Percentiles rank a stretch among this genome's conserved stretches.
These are phyloP conservation scores for Phoma sp. DNA, from an alignment of 2,329 filamentous ascomycete genomes.

Conservation along the genomic window DNA sequence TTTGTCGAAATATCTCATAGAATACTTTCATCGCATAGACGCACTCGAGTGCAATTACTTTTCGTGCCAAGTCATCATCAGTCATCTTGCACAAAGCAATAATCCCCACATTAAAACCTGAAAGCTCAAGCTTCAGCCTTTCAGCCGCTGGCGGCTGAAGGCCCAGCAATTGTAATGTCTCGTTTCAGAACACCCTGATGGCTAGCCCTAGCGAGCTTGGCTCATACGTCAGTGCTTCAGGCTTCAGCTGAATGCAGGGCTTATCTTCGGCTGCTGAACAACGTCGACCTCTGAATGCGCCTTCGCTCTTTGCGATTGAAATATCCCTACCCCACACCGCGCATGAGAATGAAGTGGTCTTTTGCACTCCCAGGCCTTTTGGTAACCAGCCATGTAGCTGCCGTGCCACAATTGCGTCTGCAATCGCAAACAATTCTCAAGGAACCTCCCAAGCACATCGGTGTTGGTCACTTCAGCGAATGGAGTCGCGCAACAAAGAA, in stretches of 20 bases:
- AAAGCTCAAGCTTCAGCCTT: background rate
- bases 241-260: background rate
- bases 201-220: slow-evolving; percentile 9
- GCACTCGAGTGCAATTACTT: too few species aligned
- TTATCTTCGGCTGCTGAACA: background rate
- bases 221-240: slow-evolving; percentile 12
- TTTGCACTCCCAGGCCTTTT: slow-evolving; percentile 23
- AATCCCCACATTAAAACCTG: background rate
- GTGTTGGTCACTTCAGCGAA: slow-evolving; percentile 57
- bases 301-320: slow-evolving; percentile 1
- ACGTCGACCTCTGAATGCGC: slow-evolving; percentile 7
- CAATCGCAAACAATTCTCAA: slow-evolving; percentile 27
- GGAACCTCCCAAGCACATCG: slow-evolving; percentile 26
- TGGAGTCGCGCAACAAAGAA: slow-evolving; percentile 57
- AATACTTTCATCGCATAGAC: too few species aligned
- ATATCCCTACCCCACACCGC: slow-evolving; percentile 5
- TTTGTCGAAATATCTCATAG: background rate
- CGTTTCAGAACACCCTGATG: slow-evolving; percentile 15
- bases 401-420: slow-evolving; percentile 25
- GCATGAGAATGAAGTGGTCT: slow-evolving; percentile 23
- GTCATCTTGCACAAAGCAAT: background rate
- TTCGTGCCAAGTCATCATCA: too few species aligned
- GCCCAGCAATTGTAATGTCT: background rate
- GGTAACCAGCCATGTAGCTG: slow-evolving; percentile 17
- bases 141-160: background rate